Evolutionary conservation across 2,329 filamentous ascomycete species (phyloP).

Genomic region (Verticillium alfalfae): DNA sequence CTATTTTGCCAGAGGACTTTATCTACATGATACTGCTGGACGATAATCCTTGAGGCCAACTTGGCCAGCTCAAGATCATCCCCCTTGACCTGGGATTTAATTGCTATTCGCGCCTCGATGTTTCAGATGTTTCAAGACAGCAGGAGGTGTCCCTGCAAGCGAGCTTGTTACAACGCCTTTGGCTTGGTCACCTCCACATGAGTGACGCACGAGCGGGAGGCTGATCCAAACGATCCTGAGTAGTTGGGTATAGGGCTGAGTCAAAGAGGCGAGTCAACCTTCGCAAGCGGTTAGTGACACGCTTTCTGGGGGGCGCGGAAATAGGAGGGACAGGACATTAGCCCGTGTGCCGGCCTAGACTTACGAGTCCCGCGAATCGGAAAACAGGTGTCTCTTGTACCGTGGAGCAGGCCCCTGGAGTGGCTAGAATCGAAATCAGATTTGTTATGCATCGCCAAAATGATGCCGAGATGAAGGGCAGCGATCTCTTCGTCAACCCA

Average conservation of each 20-base stretch:
- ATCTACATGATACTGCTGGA: neutral
- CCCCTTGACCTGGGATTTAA: neutral
- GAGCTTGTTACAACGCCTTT: neutral
- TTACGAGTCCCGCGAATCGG: neutral
- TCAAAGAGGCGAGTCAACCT: neutral
- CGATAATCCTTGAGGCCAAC: neutral
- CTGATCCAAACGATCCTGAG: neutral
- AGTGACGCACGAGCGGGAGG: neutral
- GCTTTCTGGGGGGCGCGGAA: neutral
- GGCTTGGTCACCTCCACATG: neutral
- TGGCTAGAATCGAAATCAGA: neutral
- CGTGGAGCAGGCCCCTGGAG: neutral
- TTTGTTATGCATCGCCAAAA: neutral
- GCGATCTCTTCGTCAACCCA: neutral
- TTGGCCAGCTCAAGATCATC: neutral
- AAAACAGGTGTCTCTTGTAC: neutral
- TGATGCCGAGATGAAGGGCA: neutral
- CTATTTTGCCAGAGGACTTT: too few species aligned
- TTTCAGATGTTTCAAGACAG: neutral
- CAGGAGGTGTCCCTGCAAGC: neutral
- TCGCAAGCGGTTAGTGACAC: neutral
- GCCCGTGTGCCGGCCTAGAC: neutral
- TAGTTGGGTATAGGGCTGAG: neutral
- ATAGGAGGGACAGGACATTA: neutral
- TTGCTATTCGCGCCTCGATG: neutral